These are phyloP conservation scores for Schizosaccharomyces versatilis DNA, from an alignment of 1,139 yeast species.

Conservation along the genomic window DNA sequence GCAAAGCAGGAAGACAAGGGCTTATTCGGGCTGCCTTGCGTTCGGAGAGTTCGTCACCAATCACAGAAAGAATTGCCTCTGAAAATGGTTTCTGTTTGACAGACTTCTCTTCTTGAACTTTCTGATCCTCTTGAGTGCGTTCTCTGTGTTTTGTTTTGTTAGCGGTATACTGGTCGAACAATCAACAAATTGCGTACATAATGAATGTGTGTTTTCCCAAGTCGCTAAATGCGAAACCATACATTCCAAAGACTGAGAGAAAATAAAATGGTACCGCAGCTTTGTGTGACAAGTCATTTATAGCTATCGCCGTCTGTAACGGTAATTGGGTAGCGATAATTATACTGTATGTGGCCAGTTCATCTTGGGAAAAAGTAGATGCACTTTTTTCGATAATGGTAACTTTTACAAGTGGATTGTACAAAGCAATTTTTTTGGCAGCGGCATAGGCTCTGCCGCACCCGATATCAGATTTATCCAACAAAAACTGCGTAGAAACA, in stretches of 20 bases:
- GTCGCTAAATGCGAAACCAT: conserved; percentile 65
- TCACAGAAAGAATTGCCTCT: conserved; percentile 3
- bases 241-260: conserved; percentile 54
- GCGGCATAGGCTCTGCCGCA: conserved; percentile 33
- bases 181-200: conserved; percentile 5
- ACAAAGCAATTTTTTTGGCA: conserved; percentile 33
- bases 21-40: conserved; percentile 10
- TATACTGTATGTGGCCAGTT: conserved; percentile 41
- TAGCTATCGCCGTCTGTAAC: conserved; percentile 22
- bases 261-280: conserved; percentile 44
- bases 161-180: not conserved
- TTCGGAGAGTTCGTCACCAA: conserved; percentile 5
- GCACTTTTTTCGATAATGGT: conserved; percentile 22
- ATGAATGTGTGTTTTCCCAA: conserved; percentile 39
- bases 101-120: not conserved
- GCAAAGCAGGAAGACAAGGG: conserved; percentile 12
- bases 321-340: conserved; percentile 52
- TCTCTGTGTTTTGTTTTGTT: not conserved
- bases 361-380: conserved; percentile 20
- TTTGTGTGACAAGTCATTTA: conserved; percentile 34
- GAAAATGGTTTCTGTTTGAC: not conserved
- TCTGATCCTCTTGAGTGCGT: not conserved
- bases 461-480: conserved; percentile 29
- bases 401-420: conserved; percentile 54
- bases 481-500: conserved; percentile 55